Percentiles rank a stretch among this genome's conserved stretches.
Conservation (phyloP, 2,329 filamentous ascomycete species). For the Xylariaceae sp. region DNA sequence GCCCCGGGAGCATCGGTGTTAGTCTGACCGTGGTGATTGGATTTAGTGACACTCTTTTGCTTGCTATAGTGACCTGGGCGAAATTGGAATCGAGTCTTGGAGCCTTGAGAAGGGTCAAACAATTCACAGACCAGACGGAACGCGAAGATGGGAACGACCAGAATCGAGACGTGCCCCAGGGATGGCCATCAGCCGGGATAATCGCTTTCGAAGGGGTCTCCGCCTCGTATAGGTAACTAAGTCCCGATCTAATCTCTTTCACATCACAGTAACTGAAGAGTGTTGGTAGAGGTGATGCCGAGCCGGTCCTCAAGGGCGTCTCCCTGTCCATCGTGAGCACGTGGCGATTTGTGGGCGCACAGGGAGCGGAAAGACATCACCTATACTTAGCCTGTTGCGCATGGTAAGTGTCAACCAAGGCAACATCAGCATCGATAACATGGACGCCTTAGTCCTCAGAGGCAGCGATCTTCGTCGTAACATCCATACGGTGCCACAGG, state of each 20-base stretch:
- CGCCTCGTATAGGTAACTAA: no score
- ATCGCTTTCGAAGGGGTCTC: constrained; percentile 4
- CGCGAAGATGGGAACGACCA: constrained; percentile 7
- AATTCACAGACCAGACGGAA: constrained; percentile 3
- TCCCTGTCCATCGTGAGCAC: constrained; percentile 40
- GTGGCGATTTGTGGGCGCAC: constrained; percentile 35
- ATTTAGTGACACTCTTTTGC: constrained; percentile 18
- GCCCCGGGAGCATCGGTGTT: constrained; percentile 14
- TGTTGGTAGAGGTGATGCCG: constrained; percentile 23
- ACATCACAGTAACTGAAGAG: constrained; percentile 14
- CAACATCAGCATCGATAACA: constrained; percentile 37
- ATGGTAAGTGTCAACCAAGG: no score
- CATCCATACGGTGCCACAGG: constrained; percentile 43
- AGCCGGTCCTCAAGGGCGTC: constrained; percentile 20
- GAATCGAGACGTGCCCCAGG: background rate
- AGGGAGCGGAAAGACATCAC: constrained; percentile 42
- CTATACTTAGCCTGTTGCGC: no score
- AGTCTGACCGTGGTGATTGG: constrained; percentile 22
- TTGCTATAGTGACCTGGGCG: constrained; percentile 24
- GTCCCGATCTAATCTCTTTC: no score
- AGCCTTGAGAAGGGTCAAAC: constrained; percentile 18
- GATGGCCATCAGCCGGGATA: constrained; percentile 28
- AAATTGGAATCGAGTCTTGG: constrained; percentile 26
- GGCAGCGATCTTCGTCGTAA: constrained; percentile 43
- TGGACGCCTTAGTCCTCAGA: constrained; percentile 44